phyloP scores from a whole-genome alignment of 2,329 filamentous ascomycete genomes.

The Westerdykella ornata region DNA sequence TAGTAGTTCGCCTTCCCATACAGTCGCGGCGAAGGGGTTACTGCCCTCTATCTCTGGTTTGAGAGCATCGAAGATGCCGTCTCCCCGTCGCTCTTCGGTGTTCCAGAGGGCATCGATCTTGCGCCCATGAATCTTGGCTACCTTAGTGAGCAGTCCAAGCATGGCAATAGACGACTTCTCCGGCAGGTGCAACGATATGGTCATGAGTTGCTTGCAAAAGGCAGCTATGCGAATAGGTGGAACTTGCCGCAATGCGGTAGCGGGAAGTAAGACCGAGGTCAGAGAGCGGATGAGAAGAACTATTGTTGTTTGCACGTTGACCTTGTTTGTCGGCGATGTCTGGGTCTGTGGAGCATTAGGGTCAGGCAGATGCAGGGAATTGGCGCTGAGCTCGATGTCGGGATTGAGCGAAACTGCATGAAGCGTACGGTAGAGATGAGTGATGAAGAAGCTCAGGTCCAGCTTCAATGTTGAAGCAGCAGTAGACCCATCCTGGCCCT shows the following conservation, averaged over 20 bases:
- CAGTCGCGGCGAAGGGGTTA: constrained; percentile 82
- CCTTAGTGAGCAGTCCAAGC: constrained; percentile 67
- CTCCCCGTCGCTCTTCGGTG: constrained; percentile 86
- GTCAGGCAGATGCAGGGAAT: constrained; percentile 64
- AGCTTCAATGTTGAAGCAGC: constrained; percentile 74
- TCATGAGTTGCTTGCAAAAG: constrained; percentile 87
- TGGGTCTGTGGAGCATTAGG: constrained; percentile 45
- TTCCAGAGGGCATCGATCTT: constrained; percentile 87
- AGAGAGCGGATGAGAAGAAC: constrained; percentile 85
- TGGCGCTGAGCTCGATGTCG: constrained; percentile 76
- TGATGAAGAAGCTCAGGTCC: constrained; percentile 91
- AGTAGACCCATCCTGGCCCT: constrained; percentile 86
- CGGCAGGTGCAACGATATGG: constrained; percentile 72
- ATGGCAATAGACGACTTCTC: constrained; percentile 83
- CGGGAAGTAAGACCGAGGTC: constrained; percentile 70
- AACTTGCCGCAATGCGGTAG: constrained; percentile 63
- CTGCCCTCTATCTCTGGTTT: constrained; percentile 68
- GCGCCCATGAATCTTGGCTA: constrained; percentile 72
- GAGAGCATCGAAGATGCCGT: constrained; percentile 74
- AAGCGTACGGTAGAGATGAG: constrained; percentile 83
- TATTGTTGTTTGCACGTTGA: constrained; percentile 93
- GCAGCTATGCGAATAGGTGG: constrained; percentile 82
- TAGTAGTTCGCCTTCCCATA: constrained; percentile 91
- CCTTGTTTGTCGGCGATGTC: constrained; percentile 53
- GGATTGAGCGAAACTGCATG: constrained; percentile 71